Evolutionary conservation across 495 filamentous ascomycete species (phyloP), one percentile per base, ranked within the genome.

Genomic region (Talaromyces adpressus): DNA sequence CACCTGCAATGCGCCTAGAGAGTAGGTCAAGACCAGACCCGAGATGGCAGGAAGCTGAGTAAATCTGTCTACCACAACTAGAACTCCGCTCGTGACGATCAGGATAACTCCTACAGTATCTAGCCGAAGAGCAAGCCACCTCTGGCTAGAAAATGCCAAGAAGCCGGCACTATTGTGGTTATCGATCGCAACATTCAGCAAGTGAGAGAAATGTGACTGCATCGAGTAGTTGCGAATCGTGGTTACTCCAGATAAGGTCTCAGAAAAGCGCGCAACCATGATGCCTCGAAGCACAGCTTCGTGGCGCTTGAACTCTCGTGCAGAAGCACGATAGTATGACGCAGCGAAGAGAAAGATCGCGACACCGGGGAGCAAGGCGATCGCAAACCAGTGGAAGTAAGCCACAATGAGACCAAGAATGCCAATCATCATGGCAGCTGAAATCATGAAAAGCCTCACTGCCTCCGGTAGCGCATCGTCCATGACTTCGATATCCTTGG

Each of bases 321-420:
- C 87, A 3, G 78, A 87, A 18, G 77, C 87, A 36, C 98, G 78
- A 73, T 98, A 98, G 71, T 41, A 98, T 86, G 22, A 91, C 77
- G 69, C 87, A 85, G 72, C 97, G 98, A 0, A 96, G 75, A 86
- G 67, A 7, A 85, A 89, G 68, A 98, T 97, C 76, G 96, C 90
- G 27, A 93, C 64, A 4, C 85, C 94, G 23, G 94, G 88, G 64
- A 96, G 83, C 63, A 98, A 76, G 80, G 98, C 77, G 53, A 91
- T 81, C 34, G 97, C 87, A 63, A 96, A 96, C 64, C 91, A 93
- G 62, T 96, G 69, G 34, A 98, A 91, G 2, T 86, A 87, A 67
- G 25, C 16, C 62, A 34, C 20, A 61, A 41, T 12, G 59, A 30
- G 23, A n/a, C 64, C 16, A 66, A 27, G 54, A 59, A 34, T 41